A percentile compares a stretch with the other conserved stretches of the same genome.
These are phyloP conservation scores for Cucurbita maxima DNA, from an alignment of 306 rosid species.

Conservation along the genomic window DNA sequence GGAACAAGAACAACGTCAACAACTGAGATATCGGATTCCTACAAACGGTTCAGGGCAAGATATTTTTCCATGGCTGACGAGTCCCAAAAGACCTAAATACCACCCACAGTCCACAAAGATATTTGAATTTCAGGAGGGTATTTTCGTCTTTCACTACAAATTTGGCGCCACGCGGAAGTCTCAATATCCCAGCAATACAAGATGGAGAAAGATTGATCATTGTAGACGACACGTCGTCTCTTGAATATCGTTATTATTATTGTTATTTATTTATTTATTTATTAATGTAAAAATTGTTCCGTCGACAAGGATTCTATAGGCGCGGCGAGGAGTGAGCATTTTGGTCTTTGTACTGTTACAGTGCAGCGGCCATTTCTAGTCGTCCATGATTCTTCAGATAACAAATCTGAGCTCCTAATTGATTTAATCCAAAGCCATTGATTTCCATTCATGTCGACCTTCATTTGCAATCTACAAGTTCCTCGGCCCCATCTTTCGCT, in stretches of 20 bases:
- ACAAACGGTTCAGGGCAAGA: background rate
- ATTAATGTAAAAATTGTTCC: background rate
- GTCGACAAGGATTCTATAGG: background rate
- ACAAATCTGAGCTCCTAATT: background rate
- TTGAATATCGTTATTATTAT: background rate
- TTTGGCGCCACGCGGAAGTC: constrained; percentile 6
- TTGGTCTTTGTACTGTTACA: background rate
- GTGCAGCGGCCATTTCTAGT: background rate
- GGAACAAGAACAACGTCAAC: background rate
- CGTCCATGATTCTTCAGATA: background rate
- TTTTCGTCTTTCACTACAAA: background rate
- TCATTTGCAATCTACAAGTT: constrained; percentile 25
- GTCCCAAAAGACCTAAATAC: background rate
- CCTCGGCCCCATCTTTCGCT: constrained; percentile 10
- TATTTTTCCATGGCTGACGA: background rate
- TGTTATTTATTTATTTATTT: background rate
- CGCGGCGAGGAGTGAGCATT: background rate
- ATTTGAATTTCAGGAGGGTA: background rate
- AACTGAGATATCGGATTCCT: constrained; percentile 2
- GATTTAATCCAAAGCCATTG: background rate
- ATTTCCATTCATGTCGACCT: constrained; percentile 31
- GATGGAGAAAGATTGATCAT: background rate
- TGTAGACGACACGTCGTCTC: constrained; percentile 10
- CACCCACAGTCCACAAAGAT: background rate
- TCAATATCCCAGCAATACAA: background rate